Conservation (phyloP, 1,284 basidiomycete species). For the Trametes pubescens region DNA sequence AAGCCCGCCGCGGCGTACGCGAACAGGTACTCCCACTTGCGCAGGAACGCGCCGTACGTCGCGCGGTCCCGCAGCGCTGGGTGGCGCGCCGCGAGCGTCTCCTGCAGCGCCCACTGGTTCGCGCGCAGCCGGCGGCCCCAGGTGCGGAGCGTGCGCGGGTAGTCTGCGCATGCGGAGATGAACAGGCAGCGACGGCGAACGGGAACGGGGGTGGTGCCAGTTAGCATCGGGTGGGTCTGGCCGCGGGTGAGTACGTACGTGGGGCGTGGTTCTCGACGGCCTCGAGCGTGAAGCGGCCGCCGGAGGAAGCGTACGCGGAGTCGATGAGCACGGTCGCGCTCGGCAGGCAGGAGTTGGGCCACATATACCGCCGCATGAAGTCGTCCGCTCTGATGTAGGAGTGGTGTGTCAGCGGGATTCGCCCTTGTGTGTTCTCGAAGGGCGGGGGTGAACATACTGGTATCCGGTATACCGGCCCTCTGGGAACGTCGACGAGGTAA, state of each 20-base stretch:
- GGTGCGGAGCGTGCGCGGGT: slow-evolving; percentile 89
- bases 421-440: not conserved
- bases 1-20: slow-evolving; percentile 81
- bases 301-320: slow-evolving; percentile 68
- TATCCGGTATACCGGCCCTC: slow-evolving; percentile 75
- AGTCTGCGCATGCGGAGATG: slow-evolving; percentile 59
- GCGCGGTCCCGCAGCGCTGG: slow-evolving; percentile 59
- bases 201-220: slow-evolving; percentile 13
- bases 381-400: slow-evolving; percentile 74
- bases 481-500: slow-evolving; percentile 87
- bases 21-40: slow-evolving; percentile 83
- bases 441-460: slow-evolving; percentile 57
- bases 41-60: slow-evolving; percentile 70
- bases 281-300: slow-evolving; percentile 83
- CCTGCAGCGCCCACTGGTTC: slow-evolving; percentile 59
- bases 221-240: not conserved
- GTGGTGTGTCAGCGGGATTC: not conserved
- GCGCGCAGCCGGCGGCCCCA: slow-evolving; percentile 81
- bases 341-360: slow-evolving; percentile 90
- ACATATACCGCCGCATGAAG: slow-evolving; percentile 92
- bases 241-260: slow-evolving; percentile 53
- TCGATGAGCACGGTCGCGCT: slow-evolving; percentile 80
- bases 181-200: not conserved
- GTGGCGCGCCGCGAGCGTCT: slow-evolving; percentile 62
- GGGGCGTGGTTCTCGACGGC: slow-evolving; percentile 88